Evolutionary conservation across 2,329 filamentous ascomycete genomes (phyloP).

Genomic region (Xylaria sp.): DNA sequence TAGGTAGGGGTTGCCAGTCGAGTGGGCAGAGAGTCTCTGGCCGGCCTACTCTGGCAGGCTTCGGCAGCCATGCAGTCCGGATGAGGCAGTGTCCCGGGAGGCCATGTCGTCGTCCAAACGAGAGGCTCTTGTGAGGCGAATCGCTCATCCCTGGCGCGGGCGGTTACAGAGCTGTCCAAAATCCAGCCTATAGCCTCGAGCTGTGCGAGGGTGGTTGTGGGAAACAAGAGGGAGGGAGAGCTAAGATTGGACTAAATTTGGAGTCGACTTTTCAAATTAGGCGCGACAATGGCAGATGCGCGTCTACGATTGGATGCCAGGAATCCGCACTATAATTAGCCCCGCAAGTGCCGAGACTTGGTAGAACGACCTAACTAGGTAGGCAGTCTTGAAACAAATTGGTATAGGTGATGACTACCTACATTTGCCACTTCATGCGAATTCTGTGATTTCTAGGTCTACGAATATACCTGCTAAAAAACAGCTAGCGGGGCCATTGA

Average conservation of each 20-base stretch:
- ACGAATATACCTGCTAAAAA: background rate
- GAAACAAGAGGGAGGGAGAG: constrained; percentile 26
- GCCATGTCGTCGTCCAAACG: constrained; percentile 41
- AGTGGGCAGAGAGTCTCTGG: too few species aligned
- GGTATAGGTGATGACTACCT: background rate
- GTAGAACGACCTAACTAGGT: background rate
- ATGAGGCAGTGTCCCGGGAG: constrained; percentile 49
- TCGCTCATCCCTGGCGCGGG: constrained; percentile 40
- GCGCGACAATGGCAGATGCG: constrained; percentile 41
- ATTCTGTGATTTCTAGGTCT: background rate
- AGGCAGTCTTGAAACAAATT: background rate
- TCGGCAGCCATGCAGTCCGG: constrained; percentile 10
- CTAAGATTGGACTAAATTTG: constrained; percentile 37
- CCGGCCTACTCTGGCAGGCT: background rate
- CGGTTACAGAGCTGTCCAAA: constrained; percentile 40
- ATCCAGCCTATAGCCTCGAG: background rate
- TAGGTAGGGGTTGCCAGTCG: constrained; percentile 6
- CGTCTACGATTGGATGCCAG: constrained; percentile 42
- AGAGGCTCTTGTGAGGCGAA: constrained; percentile 50
- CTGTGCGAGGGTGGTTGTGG: constrained; percentile 48
- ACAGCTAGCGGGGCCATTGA: background rate
- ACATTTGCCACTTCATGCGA: background rate
- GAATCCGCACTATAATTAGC: constrained; percentile 20
- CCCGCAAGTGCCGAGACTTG: background rate
- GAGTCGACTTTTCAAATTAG: constrained; percentile 43